Percentiles rank a stretch among this genome's conserved stretches.
phyloP scores from a whole-genome alignment of 805 yeast genomes.

The Komagataella ulmi region DNA sequence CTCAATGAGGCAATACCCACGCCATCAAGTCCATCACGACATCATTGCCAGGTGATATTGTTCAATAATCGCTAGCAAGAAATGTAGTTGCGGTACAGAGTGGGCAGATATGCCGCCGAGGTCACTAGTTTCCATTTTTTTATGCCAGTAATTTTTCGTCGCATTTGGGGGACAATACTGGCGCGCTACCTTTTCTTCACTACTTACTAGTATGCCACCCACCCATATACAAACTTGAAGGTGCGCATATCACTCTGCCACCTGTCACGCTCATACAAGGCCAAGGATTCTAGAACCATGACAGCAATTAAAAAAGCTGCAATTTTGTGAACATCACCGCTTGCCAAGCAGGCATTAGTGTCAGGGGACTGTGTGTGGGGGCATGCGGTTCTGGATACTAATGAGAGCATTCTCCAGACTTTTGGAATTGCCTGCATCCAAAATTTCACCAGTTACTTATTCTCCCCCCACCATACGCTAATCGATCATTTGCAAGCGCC shows the following conservation, averaged over 20 bases:
- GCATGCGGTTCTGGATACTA: too few relatives aligned
- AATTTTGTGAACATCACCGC: background rate
- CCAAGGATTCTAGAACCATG: background rate
- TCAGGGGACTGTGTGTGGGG: too few relatives aligned
- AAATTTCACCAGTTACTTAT: background rate
- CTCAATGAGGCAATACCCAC: background rate
- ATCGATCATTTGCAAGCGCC: background rate
- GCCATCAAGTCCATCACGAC: background rate
- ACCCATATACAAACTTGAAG: background rate
- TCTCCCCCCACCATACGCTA: background rate
- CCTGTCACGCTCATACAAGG: background rate
- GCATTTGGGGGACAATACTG: background rate
- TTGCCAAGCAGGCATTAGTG: background rate
- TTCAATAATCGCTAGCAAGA: background rate
- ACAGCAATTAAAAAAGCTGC: background rate
- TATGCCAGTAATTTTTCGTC: background rate
- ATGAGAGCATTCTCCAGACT: too few relatives aligned
- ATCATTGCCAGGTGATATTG: background rate
- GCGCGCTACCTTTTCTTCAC: background rate
- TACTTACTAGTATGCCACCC: background rate
- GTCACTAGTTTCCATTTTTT: background rate
- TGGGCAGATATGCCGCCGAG: background rate
- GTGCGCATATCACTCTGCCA: background rate
- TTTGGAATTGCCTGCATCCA: background rate
- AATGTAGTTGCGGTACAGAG: background rate